Base-by-base conservation (phyloP, 2,329 filamentous ascomycete genomes). In the Monilinia laxa region DNA sequence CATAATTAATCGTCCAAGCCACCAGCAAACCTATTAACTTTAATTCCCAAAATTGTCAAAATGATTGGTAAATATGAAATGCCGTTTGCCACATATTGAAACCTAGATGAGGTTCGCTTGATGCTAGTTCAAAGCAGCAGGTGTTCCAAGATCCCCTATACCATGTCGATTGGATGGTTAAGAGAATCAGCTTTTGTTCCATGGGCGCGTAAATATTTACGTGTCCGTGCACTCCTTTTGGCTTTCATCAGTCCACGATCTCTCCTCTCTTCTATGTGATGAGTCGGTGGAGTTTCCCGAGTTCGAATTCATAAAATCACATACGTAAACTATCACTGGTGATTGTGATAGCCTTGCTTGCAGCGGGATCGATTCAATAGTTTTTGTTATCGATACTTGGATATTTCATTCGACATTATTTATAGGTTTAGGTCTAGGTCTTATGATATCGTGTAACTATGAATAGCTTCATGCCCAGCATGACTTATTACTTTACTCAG, bases 141-240 rank as follows among this genome's bases (percentile, higher is more conserved):
- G 70, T 71, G 74, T 74, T 76, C 72, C 72, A 74, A 69, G 56
- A 71, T 62, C 64, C 65, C 57, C 25, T 65, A 57, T 51, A 42
- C 28, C 52, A 59, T 62, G 65, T 60, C 64, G 55, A 73, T 73
- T 74, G 68, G 71, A 71, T 71, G 49, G 71, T 62, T 65, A 23
- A 55, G 38, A 42, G n/a, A 38, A 51, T 38, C 58, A 38, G 18
- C 51, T 62, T 51, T 62, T 23, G 58, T 51, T 62, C 31, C 35
- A 64, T 57, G 38, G 51, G 58, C 60, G 65, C 64, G 49, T 66
- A 67, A 28, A 31, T 60, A 60, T 38, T 49, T 57, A 42, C 42
- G 57, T 49, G 28, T 51, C 42, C 31, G 53, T 65, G 31, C 62
- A 42, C 42, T 65, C 25, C 31, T 65, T 58, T 47, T 51, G 45